Percentiles rank a stretch among this genome's conserved stretches.
Evolutionary conservation across 148 eudicot species (phyloP).

Genomic region (Cornus kousa): DNA sequence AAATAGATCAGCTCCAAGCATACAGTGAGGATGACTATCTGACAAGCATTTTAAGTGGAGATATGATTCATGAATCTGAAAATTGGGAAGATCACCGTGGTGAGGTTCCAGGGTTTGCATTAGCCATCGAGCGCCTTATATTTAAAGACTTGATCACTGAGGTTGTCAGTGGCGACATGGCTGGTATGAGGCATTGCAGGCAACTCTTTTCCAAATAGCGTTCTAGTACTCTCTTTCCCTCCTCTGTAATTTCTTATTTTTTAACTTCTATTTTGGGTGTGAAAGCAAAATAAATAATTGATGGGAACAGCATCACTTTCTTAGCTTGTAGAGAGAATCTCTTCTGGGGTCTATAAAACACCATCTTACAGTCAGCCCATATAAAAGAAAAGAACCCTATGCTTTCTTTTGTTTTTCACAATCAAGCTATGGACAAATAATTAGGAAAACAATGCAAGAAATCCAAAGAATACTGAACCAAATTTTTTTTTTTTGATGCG

Average conservation of each 20-base stretch:
- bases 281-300: constrained; percentile 1
- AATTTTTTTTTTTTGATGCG: no score
- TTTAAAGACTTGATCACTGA: constrained; percentile 73
- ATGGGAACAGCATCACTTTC: not conserved
- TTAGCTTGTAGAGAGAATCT: not conserved
- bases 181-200: constrained; percentile 23
- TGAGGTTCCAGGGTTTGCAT: constrained; percentile 59
- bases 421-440: not conserved
- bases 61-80: constrained; percentile 27
- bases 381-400: constrained; percentile 2
- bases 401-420: constrained; percentile 2
- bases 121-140: constrained; percentile 72
- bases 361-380: not conserved
- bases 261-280: not conserved
- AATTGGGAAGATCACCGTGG: constrained; percentile 37
- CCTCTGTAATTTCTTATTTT: constrained; percentile 2
- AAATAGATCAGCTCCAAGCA: constrained; percentile 48
- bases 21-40: constrained; percentile 29
- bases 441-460: not conserved
- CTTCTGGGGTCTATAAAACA: constrained; percentile 3
- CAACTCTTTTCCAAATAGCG: constrained; percentile 23
- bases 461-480: not conserved
- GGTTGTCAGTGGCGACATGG: constrained; percentile 33
- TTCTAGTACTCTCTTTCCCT: not conserved
- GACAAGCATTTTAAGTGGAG: constrained; percentile 43